Percentiles rank a stretch among this genome's conserved stretches.
Evolutionary conservation across 352 stramenopile genomes (phyloP).

Genomic region (Globisporangium ultimum): DNA sequence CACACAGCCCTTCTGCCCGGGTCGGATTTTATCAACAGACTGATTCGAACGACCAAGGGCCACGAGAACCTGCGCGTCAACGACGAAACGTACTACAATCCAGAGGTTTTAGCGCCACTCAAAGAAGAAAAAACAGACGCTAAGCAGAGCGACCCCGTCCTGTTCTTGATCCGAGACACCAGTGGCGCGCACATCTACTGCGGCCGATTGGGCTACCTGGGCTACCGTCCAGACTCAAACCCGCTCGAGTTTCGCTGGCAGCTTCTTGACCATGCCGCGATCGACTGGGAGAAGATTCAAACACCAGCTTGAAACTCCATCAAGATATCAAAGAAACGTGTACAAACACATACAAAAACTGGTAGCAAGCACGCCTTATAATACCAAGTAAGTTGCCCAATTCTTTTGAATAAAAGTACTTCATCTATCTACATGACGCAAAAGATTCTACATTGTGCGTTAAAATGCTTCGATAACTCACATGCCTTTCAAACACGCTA

Average conservation of each 20-base stretch:
- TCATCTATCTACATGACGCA: too few relatives aligned
- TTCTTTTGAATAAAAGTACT: too few relatives aligned
- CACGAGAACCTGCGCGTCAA: conserved; percentile 27
- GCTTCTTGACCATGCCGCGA: conserved; percentile 35
- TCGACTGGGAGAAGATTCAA: conserved; percentile 25
- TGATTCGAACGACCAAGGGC: conserved; percentile 25
- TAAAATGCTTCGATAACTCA: too few relatives aligned
- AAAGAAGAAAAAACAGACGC: background rate
- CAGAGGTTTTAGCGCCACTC: too few relatives aligned
- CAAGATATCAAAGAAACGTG: too few relatives aligned
- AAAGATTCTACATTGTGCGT: too few relatives aligned
- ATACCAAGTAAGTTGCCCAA: too few relatives aligned
- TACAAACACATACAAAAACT: too few relatives aligned
- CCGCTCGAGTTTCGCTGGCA: conserved; percentile 71
- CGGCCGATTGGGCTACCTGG: conserved; percentile 48
- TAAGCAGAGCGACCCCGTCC: conserved; percentile 17
- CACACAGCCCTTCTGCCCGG: too few relatives aligned
- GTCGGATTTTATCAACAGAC: conserved; percentile 29
- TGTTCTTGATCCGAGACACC: conserved; percentile 49
- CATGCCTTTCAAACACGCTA: too few relatives aligned
- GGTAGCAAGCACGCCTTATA: too few relatives aligned
- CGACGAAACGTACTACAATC: conserved; percentile 17
- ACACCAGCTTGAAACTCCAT: background rate
- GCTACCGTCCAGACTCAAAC: conserved; percentile 18
- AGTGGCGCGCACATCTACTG: conserved; percentile 69